Evolutionary conservation across 495 filamentous ascomycete species (phyloP).

Genomic region (Melanomma pulvis-pyrius): DNA sequence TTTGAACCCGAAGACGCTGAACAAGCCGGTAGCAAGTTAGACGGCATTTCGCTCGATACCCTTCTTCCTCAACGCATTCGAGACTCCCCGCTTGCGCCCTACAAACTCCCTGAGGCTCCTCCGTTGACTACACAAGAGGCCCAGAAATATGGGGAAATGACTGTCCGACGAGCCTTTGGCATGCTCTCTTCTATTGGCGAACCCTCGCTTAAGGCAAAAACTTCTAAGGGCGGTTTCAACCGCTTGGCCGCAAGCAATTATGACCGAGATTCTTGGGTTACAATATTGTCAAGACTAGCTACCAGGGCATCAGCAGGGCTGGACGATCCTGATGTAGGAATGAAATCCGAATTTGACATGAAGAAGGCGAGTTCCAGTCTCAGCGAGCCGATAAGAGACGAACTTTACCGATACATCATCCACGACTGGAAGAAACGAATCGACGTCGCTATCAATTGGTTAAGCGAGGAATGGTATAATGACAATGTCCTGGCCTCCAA

Average conservation of each 20-base stretch:
- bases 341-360: conserved; percentile 53
- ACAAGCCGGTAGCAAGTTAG: conserved; percentile 70
- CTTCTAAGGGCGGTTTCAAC: conserved; percentile 66
- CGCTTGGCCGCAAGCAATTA: conserved; percentile 82
- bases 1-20: conserved; percentile 75
- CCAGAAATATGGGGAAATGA: conserved; percentile 65
- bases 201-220: conserved; percentile 54
- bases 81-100: conserved; percentile 65
- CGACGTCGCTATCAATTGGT: conserved; percentile 84
- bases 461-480: conserved; percentile 98
- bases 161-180: conserved; percentile 74
- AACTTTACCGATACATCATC: conserved; percentile 78
- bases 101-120: conserved; percentile 78
- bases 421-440: conserved; percentile 89
- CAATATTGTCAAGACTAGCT: conserved; percentile 80
- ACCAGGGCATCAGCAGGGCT: conserved; percentile 75
- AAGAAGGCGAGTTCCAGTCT: conserved; percentile 47
- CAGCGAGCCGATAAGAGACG: conserved; percentile 72
- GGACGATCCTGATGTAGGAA: conserved; percentile 51
- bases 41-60: conserved; percentile 61
- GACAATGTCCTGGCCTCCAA: conserved; percentile 64
- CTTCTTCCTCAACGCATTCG: conserved; percentile 48
- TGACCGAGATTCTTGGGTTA: conserved; percentile 89
- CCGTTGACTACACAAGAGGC: conserved; percentile 69
- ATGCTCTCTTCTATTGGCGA: conserved; percentile 73